Conservation (phyloP, 305 asterid species). For the Fraxinus nigra region DNA sequence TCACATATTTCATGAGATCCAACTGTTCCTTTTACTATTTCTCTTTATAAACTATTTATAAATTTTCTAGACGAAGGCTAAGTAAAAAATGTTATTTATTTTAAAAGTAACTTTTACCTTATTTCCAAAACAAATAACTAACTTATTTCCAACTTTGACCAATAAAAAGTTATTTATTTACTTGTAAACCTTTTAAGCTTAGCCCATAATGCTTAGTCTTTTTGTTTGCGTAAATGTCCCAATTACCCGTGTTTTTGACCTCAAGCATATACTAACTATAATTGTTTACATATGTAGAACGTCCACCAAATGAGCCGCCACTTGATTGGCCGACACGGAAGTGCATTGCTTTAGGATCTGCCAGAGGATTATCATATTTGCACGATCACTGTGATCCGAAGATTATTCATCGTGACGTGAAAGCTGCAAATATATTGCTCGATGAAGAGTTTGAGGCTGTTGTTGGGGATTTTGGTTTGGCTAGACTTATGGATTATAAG, state of each 20-base stretch:
- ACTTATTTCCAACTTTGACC: background rate
- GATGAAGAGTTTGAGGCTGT: slow-evolving; percentile 68
- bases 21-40: background rate
- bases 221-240: background rate
- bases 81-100: background rate
- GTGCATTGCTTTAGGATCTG: slow-evolving; percentile 59
- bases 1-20: background rate
- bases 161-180: background rate
- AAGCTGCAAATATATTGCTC: slow-evolving; percentile 59
- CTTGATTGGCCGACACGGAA: slow-evolving; percentile 56
- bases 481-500: slow-evolving; percentile 64
- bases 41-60: background rate
- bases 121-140: background rate
- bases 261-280: background rate
- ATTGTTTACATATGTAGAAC: slow-evolving; percentile 37
- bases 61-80: background rate
- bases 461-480: slow-evolving; percentile 65
- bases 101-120: background rate
- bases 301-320: slow-evolving; percentile 51
- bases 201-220: background rate
- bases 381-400: slow-evolving; percentile 66
- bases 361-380: slow-evolving; percentile 53
- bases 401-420: slow-evolving; percentile 61
- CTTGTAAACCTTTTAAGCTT: background rate
- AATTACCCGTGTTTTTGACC: background rate